Base-by-base conservation (phyloP, 108 stramenopile species). In the Cyclotella distinguenda region DNA sequence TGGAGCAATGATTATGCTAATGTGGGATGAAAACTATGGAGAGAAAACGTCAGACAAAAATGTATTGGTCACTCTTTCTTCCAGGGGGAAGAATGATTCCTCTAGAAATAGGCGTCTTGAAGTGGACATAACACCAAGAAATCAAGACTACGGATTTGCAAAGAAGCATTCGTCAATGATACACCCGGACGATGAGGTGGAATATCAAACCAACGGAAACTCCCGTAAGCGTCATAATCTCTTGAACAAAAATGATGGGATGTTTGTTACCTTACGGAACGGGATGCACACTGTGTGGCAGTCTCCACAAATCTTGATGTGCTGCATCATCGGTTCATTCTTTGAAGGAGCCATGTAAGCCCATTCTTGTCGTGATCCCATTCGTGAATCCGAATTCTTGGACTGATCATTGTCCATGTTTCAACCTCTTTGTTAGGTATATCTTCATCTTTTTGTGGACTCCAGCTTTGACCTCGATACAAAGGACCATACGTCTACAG, bases 401-500 rank as follows among this genome's bases (percentile, higher is more conserved):
- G n/a, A n/a, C 23, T 48, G 2, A 1, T 48, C 2, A 52, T 13
- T 31, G 19, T 30, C n/a, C 30, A 42, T 5, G 40, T 5, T 13
- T 2, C 40, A 13, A 10, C 12, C 12, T 52, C 13, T 27, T 22
- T 2, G 1, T 31, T 31, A 52, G 51, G 51, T 96, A 95, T 78
- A 84, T 94, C 34, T 99, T 96, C 71, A 95, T 99, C 19, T 96
- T 97, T 64, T 74, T 94, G 78, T 99, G 98, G 98, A 96, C 96
- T 12, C 98, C 98, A 7, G 79, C 90, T 6, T 73, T 96, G 22
- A 82, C 66, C 50, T 81, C 65, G 0, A 66, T 74, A 34, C 59
- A 74, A 66, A 43, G 27, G 25, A 45, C 47, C 23, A 46, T 74
- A 15, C 46, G 53, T 12, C 47, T 28, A 26, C 34, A 48, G 13